These are phyloP conservation scores for Huntiella savannae DNA, from an alignment of 2,329 filamentous ascomycete genomes.

Conservation along the genomic window DNA sequence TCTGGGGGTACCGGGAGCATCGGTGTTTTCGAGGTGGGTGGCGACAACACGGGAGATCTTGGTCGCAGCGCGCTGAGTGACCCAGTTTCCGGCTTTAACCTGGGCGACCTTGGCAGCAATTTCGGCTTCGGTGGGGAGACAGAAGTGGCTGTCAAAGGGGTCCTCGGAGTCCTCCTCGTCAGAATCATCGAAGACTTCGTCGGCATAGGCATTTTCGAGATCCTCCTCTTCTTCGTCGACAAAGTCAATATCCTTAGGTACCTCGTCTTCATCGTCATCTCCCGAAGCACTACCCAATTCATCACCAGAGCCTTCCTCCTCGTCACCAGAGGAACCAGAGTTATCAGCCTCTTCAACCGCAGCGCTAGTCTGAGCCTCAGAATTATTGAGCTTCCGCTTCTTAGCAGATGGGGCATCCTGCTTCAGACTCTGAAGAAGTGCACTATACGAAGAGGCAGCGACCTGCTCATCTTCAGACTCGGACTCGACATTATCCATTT, in stretches of 20 bases:
- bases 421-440: conserved; percentile 37
- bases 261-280: conserved; percentile 15
- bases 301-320: conserved; percentile 13
- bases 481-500: conserved; percentile 17
- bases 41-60: conserved; percentile 30
- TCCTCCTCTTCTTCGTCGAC: conserved; percentile 20
- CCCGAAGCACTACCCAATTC: conserved; percentile 10
- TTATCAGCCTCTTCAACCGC: conserved; percentile 11
- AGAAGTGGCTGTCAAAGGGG: conserved; percentile 69
- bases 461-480: conserved; percentile 24
- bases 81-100: conserved; percentile 31
- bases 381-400: conserved; percentile 35
- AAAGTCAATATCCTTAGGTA: conserved; percentile 21
- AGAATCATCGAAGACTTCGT: conserved; percentile 21
- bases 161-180: conserved; percentile 39
- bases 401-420: conserved; percentile 27
- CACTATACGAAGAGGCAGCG: conserved; percentile 30
- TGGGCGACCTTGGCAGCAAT: conserved; percentile 34
- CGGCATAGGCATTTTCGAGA: conserved; percentile 24
- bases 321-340: conserved; percentile 12
- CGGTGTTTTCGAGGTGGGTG: conserved; percentile 23
- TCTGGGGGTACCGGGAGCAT: conserved; percentile 10
- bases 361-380: conserved; percentile 13
- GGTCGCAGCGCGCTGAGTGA: conserved; percentile 26
- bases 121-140: conserved; percentile 41